phyloP scores from a whole-genome alignment of 2,329 filamentous ascomycete genomes.

The Fusarium proliferatum region DNA sequence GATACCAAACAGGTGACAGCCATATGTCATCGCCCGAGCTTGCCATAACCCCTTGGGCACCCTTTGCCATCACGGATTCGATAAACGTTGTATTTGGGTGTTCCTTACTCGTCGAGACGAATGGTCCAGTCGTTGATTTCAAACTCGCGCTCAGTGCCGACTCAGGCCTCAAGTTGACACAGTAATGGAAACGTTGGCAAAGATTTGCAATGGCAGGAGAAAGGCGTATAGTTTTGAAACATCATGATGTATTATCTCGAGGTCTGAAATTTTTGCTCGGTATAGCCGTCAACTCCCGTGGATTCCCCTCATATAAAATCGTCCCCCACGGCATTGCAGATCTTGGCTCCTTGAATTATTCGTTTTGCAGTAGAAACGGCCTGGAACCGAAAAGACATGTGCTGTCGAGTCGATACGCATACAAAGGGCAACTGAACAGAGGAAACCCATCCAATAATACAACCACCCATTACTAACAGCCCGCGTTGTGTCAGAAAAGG shows the following conservation, averaged over 20 bases:
- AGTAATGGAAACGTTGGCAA: background rate
- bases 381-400: slow-evolving; percentile 29
- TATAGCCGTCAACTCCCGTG: slow-evolving; percentile 49
- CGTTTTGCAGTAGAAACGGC: slow-evolving; percentile 29
- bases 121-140: background rate
- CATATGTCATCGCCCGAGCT: background rate
- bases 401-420: slow-evolving; percentile 36
- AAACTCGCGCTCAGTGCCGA: background rate
- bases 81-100: background rate
- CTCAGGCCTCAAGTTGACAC: background rate
- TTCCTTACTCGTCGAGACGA: background rate
- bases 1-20: background rate
- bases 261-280: slow-evolving; percentile 49
- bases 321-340: slow-evolving; percentile 37
- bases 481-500: slow-evolving; percentile 45
- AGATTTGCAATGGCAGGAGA: background rate
- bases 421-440: slow-evolving; percentile 46
- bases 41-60: background rate
- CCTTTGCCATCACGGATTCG: background rate
- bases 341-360: slow-evolving; percentile 35
- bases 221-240: slow-evolving; percentile 42
- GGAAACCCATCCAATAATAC: slow-evolving; percentile 52
- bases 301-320: slow-evolving; percentile 39
- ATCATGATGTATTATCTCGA: slow-evolving; percentile 54
- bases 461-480: slow-evolving; percentile 50